Conservation (phyloP, 768 basidiomycete species). For the Trametes coccinea region DNA sequence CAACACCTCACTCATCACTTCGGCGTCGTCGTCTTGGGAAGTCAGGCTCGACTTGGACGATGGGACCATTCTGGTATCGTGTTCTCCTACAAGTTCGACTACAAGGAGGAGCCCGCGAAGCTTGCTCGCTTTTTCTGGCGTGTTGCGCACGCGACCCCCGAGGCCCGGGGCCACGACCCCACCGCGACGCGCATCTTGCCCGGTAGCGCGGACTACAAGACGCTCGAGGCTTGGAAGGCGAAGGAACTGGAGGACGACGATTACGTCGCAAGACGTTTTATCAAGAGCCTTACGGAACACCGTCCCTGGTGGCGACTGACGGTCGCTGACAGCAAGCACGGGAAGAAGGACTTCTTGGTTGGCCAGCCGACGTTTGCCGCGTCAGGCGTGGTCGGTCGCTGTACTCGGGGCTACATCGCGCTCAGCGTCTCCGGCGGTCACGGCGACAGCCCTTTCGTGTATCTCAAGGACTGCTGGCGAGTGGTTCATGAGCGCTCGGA, state of each 20-base stretch:
- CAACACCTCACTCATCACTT: constrained; percentile 11
- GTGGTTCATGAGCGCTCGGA: not conserved
- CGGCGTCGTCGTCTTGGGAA: not conserved
- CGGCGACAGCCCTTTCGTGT: not conserved
- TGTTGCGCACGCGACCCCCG: not conserved
- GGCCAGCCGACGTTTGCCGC: not conserved
- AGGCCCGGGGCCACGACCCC: not conserved
- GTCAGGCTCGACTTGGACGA: not conserved
- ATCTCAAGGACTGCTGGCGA: constrained; percentile 13
- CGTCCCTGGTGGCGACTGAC: not conserved
- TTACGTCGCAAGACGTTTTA: not conserved
- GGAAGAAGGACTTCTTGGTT: constrained; percentile 1
- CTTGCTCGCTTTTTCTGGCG: constrained; percentile 8
- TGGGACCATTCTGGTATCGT: constrained; percentile 1
- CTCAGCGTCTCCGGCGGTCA: not conserved
- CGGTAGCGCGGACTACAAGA: not conserved
- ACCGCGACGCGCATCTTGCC: not conserved
- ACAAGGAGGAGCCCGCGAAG: not conserved
- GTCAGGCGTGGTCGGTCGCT: not conserved
- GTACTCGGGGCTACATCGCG: constrained; percentile 13
- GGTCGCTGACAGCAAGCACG: not conserved
- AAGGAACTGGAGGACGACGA: not conserved
- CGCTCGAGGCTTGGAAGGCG: not conserved
- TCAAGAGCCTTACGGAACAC: not conserved
- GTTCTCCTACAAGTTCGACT: constrained; percentile 3